Base-by-base conservation (phyloP, 2,329 filamentous ascomycete species). In the Cladobotryum mycophilum region DNA sequence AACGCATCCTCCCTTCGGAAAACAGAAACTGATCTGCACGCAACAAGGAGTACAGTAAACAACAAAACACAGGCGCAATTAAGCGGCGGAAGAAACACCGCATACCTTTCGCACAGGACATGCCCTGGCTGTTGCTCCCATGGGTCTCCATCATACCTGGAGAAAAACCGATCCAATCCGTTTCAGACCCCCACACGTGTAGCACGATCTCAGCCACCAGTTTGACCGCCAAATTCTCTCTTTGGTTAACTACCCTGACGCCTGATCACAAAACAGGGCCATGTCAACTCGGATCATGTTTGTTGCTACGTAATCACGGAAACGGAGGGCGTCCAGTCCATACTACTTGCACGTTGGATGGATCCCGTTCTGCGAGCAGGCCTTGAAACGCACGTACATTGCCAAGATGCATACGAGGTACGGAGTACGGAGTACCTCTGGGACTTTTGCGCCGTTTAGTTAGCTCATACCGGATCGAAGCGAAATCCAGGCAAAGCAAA, bases 161-260 rank as follows among this genome's bases (percentile, higher is more conserved):
- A 37, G 34, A 45, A 37, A 42, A 30, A 47, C 45, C 41, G 45
- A 47, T 52, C 15, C 49, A 48, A 41, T 35, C 49, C 45, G 41
- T 52, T 52, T 52, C 45, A 52, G 49, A 45, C 33, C 49, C 40
- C 49, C 49, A 45, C 49, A 52, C 49, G 43, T 51, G 48, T 51
- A 46, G 46, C 49, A 51, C 49, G 49, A 51, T 51, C 49, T 51
- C 45, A 47, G 49, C 40, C 40, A 42, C 48, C 49, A 48, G 35
- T 48, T 38, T 42, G 40, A 35, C 45, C 41, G 33, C 44, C 38
- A 38, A 38, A 40, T n/a, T n/a, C 14, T n/a, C 36, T 38, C 6
- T 44, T 35, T 46, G 25, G 9, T 30, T 2, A 30, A 11, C 25
- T 30, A 30, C 25, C 25, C 25, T 30, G 25, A 30, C 8, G 4